Base-by-base conservation (phyloP, 495 filamentous ascomycete species). In the Lophiotrema nucula region DNA sequence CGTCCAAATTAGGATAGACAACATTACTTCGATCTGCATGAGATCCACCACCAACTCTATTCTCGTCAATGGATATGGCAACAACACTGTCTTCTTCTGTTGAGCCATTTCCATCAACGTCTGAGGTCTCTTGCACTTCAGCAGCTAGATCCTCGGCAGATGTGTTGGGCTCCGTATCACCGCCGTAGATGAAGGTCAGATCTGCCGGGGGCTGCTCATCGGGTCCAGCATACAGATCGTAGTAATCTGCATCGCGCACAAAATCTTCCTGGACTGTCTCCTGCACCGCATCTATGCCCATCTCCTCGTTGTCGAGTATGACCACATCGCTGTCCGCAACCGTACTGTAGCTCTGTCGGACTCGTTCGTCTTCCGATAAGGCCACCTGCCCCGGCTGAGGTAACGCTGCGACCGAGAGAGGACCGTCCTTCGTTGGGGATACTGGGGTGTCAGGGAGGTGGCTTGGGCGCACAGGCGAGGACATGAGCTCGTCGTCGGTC, bases 331-430 rank as follows among this genome's bases (percentile, higher is more conserved):
- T 10, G 5, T 33, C 4, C 5, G 6, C 11, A 13, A 4, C 28
- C 6, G 23, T 21, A 26, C 19, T 31, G 39, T 12, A 10, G 2
- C 26, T 4, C 12, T 2, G 4, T 10, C 41, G 33, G 13, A 64
- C 66, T 19, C 63, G 63, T 11, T 69, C 66, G 28, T 69, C 66
- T 37, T 66, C 16, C 31, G 24, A 41, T 18, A 43, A 6, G 39
- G 6, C 19, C 6, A 6, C 39, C 19, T 11, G 10, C 6, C 19
- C 18, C 6, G 10, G 8, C 19, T 13, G 39, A 12, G 10, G 39
- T 21, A 13, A 11, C 10, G 39, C 39, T 21, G 39, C 39, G 6
- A 43, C 18, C 6, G 39, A 43, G 19, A 13, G 19, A 6, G 11
- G 39, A 12, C 6, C 19, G 11, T 8, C 11, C 18, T 10, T 43